Base-by-base conservation (phyloP, 768 basidiomycete genomes). In the Neoboletus brunneissimus region DNA sequence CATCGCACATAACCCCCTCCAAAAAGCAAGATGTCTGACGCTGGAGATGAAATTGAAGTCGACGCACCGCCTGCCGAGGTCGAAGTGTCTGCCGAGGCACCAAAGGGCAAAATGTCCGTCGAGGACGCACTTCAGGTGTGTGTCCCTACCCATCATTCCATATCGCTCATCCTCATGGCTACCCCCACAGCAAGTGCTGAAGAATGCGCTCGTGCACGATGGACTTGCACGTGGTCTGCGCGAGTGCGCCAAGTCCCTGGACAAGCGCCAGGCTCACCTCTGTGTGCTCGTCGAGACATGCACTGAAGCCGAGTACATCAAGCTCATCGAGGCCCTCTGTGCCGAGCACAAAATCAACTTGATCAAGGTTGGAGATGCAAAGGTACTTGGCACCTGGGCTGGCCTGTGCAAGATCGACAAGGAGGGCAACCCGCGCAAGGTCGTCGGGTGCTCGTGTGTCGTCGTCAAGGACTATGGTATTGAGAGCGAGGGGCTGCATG, bases 391-490 rank as follows among this genome's bases (percentile, higher is more conserved):
- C 35, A 92, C 89, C 65, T 98, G 96, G 96, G 94, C 93, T 66
- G 95, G 96, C 70, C 85, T 99, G 60, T 98, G 96, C 88, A 99
- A 99, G 84, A 95, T 98, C 75, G 96, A 99, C 80, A 87, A 93
- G 69, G 96, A 98, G 80, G 96, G 96, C 64, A 98, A 97, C 79
- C 90, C 96, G 47, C 83, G 96, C 73, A 98, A 98, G 82, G 80
- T 98, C 69, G 92, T 94, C 51, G 88, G 89, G 53, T 93, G 91
- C 80, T 88, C 83, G 68, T 93, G 91, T 67, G 96, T 98, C 67
- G 96, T 98, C 61, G 95, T 99, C 66, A 98, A 93, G 84, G 92
- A 98, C 72, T 98, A 95, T 71, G 96, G 96, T 67, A 81, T 84
- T 54, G 96, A 98, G 81, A 88, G 86, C 67, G 92, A 96, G 81